phyloP scores from a whole-genome alignment of 139 green algal genomes.

The Ettlia oleoabundans region DNA sequence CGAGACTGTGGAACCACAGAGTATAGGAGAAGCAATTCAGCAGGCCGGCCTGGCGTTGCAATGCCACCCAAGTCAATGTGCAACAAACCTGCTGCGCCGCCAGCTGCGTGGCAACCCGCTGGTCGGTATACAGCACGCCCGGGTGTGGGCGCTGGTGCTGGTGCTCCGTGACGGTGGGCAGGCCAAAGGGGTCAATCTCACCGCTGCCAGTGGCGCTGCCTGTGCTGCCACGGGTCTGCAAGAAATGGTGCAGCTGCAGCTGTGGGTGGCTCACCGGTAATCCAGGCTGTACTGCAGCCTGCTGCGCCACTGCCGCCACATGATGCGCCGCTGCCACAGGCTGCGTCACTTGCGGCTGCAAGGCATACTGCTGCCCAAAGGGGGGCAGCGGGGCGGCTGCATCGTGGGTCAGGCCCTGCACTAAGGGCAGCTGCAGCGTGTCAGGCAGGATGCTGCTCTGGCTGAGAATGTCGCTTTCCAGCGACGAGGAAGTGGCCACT shows the following conservation, averaged over 20 bases:
- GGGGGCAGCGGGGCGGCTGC: background rate
- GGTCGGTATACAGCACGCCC: constrained; percentile 25
- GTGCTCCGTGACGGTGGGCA: background rate
- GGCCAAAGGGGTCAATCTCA: background rate
- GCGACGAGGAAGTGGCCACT: background rate
- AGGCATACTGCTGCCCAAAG: background rate
- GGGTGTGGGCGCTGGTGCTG: constrained; percentile 14
- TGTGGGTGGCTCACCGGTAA: background rate
- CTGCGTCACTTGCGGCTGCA: background rate
- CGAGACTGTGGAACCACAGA: too few relatives aligned
- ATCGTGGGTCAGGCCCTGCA: constrained; percentile 1
- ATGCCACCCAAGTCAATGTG: background rate
- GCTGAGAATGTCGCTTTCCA: background rate
- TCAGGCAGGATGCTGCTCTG: background rate
- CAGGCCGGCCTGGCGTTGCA: too few relatives aligned
- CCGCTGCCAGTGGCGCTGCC: background rate
- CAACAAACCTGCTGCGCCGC: constrained; percentile 21
- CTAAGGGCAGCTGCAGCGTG: background rate
- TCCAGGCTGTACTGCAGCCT: background rate
- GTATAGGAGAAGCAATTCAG: too few relatives aligned
- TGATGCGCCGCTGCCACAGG: background rate
- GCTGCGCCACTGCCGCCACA: background rate
- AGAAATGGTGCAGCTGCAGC: background rate
- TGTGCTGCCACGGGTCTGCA: background rate
- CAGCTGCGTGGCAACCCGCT: constrained; percentile 23